Conservation (phyloP, 768 basidiomycete species). For the Trametes sanguinea region DNA sequence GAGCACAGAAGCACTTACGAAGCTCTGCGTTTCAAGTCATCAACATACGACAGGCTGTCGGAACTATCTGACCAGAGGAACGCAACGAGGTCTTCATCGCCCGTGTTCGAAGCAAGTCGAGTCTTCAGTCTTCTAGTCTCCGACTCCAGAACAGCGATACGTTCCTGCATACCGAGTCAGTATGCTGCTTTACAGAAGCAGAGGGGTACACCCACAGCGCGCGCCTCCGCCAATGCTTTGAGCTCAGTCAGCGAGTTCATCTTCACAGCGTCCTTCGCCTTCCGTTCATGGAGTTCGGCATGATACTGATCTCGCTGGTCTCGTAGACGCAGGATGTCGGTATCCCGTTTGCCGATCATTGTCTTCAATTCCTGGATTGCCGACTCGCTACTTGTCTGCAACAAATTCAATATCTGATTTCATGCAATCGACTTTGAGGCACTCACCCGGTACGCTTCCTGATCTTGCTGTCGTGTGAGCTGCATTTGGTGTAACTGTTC, state of each 20-base stretch:
- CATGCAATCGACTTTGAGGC: no score
- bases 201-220: constrained; percentile 42
- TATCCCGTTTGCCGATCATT: constrained; percentile 62
- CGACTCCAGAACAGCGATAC: constrained; percentile 67
- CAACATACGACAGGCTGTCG: constrained; percentile 51
- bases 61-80: constrained; percentile 65
- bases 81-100: constrained; percentile 68
- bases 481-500: constrained; percentile 47
- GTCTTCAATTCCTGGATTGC: constrained; percentile 63
- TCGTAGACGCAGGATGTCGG: constrained; percentile 66
- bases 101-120: constrained; percentile 71
- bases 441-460: constrained; percentile 18
- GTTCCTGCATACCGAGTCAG: constrained; percentile 50
- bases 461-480: constrained; percentile 24
- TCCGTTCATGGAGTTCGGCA: constrained; percentile 69
- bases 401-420: neutral
- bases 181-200: neutral
- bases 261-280: constrained; percentile 61
- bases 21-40: constrained; percentile 54
- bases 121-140: constrained; percentile 76
- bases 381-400: constrained; percentile 46
- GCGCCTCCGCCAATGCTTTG: constrained; percentile 63
- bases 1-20: constrained; percentile 45
- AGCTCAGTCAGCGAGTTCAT: constrained; percentile 62
- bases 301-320: constrained; percentile 68